phyloP scores from a whole-genome alignment of 1,284 basidiomycete genomes.

The Lentinula novae-zelandiae region DNA sequence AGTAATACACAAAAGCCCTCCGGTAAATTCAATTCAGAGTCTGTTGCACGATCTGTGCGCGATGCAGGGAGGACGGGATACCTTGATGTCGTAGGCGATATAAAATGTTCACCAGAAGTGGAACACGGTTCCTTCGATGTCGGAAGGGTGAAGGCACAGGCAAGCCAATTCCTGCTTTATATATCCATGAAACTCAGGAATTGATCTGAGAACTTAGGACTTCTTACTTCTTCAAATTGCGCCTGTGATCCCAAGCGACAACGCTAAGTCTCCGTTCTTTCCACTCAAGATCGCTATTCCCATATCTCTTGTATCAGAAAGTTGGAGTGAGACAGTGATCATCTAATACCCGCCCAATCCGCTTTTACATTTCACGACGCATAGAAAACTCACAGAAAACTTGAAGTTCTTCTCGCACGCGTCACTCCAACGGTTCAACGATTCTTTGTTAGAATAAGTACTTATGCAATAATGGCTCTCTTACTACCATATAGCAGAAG shows the following conservation, averaged over 20 bases:
- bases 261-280: constrained; percentile 4
- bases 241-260: not conserved
- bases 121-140: constrained; percentile 9
- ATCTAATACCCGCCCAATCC: not conserved
- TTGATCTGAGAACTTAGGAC: not conserved
- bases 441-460: no score
- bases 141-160: constrained; percentile 4
- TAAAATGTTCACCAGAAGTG: constrained; percentile 5
- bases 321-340: constrained; percentile 8
- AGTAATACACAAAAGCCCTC: not conserved
- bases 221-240: constrained; percentile 7
- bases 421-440: no score
- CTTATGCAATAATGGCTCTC: no score
- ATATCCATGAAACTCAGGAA: no score
- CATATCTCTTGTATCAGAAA: constrained; percentile 12
- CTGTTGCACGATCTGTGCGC: not conserved
- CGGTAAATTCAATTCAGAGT: not conserved
- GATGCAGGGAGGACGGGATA: not conserved
- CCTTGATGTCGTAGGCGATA: constrained; percentile 11
- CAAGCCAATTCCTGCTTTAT: not conserved
- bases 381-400: no score
- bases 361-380: no score
- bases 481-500: no score
- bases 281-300: constrained; percentile 10
- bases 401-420: no score